Conservation (phyloP, 371 early-diverging fungal species). For the Cokeromyces recurvatus region DNA sequence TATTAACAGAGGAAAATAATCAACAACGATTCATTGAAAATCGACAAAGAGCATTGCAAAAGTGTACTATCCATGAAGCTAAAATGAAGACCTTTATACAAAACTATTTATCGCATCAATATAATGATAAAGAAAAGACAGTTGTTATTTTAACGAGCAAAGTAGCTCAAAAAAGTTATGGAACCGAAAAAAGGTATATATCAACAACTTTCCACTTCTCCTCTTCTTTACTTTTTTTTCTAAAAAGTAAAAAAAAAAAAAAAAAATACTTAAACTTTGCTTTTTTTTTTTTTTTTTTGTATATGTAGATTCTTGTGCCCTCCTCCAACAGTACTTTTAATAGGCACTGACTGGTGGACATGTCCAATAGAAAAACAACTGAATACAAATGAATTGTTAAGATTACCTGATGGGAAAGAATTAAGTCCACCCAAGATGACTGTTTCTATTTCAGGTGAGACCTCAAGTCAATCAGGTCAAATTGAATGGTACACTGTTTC, state of each 20-base stretch:
- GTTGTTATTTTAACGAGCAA: conserved; percentile 65
- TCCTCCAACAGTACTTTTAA: conserved; percentile 70
- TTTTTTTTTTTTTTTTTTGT: conserved; percentile 14
- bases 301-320: conserved; percentile 47
- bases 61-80: not conserved
- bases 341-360: conserved; percentile 63
- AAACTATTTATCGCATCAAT: conserved; percentile 22
- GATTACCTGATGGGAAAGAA: not conserved
- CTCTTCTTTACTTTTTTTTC: conserved; percentile 33
- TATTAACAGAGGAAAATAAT: too few species aligned
- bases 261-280: not conserved
- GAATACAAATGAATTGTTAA: not conserved
- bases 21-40: too few species aligned
- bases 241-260: too few species aligned
- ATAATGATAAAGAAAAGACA: conserved; percentile 49
- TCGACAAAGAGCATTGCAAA: not conserved
- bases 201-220: too few species aligned
- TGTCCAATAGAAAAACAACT: not conserved
- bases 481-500: conserved; percentile 34
- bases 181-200: conserved; percentile 61
- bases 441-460: conserved; percentile 27
- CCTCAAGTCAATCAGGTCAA: conserved; percentile 16
- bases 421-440: conserved; percentile 16
- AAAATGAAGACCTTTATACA: conserved; percentile 36
- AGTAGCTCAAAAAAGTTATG: conserved; percentile 75